phyloP scores from a whole-genome alignment of 352 stramenopile genomes.

The Phytopythium litorale region DNA sequence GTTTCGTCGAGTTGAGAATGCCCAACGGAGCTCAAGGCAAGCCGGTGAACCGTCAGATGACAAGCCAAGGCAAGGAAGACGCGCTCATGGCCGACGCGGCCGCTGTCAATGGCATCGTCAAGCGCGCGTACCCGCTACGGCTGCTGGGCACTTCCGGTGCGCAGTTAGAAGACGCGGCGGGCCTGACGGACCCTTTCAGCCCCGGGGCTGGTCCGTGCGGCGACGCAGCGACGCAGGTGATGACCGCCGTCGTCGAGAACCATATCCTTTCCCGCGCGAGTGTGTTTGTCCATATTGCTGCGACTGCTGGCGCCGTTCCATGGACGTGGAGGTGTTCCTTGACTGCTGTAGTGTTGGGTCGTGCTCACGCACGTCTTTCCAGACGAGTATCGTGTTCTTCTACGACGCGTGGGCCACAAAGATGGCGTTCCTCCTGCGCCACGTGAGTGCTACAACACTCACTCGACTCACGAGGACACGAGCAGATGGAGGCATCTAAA shows the following conservation, averaged over 20 bases:
- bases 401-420: slow-evolving; percentile 71
- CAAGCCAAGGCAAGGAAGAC: too few species aligned
- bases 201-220: slow-evolving; percentile 59
- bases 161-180: not conserved
- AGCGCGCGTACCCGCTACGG: slow-evolving; percentile 58
- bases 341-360: slow-evolving; percentile 8
- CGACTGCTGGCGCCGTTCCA: not conserved
- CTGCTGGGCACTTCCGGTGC: slow-evolving; percentile 12
- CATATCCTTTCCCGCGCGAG: slow-evolving; percentile 30
- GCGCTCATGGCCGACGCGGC: slow-evolving; percentile 7
- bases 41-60: too few species aligned
- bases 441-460: slow-evolving; percentile 27
- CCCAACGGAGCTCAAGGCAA: too few species aligned
- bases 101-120: slow-evolving; percentile 40
- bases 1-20: too few species aligned
- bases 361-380: slow-evolving; percentile 31
- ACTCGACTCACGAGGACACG: not conserved
- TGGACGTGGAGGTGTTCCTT: slow-evolving; percentile 12
- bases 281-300: not conserved
- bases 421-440: slow-evolving; percentile 54
- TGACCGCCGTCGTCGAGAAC: slow-evolving; percentile 48
- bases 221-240: slow-evolving; percentile 38
- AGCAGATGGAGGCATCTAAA: not conserved
- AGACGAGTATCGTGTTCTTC: slow-evolving; percentile 59
- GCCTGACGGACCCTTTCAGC: slow-evolving; percentile 33